Evolutionary conservation across 2,329 filamentous ascomycete genomes (phyloP).

Genomic region (Xylaria sp.): DNA sequence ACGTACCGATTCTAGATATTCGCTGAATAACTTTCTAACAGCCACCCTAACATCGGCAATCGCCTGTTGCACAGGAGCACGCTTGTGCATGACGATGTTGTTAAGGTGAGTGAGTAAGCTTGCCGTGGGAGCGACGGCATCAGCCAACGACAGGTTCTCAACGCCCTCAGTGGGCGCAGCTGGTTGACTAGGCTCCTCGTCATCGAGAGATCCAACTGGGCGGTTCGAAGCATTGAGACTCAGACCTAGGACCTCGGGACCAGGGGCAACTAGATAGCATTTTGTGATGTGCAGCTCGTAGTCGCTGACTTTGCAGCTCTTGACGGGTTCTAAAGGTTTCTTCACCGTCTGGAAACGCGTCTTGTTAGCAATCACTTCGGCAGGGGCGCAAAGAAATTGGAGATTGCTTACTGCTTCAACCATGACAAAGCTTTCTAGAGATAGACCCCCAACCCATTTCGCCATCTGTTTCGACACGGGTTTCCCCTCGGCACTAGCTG

Average conservation of each 20-base stretch:
- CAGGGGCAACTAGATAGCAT: slow-evolving; percentile 76
- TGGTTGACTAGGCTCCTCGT: slow-evolving; percentile 53
- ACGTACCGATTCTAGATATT: slow-evolving; percentile 68
- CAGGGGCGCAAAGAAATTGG: no score
- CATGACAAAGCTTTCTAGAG: slow-evolving; percentile 79
- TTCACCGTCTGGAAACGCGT: no score
- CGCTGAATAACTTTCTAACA: slow-evolving; percentile 72
- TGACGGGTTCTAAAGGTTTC: slow-evolving; percentile 84
- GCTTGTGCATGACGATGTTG: slow-evolving; percentile 91
- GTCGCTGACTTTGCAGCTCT: slow-evolving; percentile 79
- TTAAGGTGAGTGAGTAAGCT: slow-evolving; percentile 84
- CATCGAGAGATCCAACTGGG: slow-evolving; percentile 63
- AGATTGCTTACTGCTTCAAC: no score
- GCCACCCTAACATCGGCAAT: slow-evolving; percentile 63
- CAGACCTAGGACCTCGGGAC: slow-evolving; percentile 62
- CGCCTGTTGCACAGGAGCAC: slow-evolving; percentile 88
- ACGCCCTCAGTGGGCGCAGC: slow-evolving; percentile 43
- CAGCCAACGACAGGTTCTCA: slow-evolving; percentile 49
- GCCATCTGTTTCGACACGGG: slow-evolving; percentile 85
- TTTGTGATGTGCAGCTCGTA: slow-evolving; percentile 89
- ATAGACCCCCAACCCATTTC: slow-evolving; percentile 81
- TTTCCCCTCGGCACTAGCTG: slow-evolving; percentile 66
- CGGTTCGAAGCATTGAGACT: slow-evolving; percentile 61
- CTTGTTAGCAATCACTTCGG: no score
- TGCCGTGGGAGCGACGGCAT: slow-evolving; percentile 65